Conservation (phyloP, 2,329 filamentous ascomycete species). For the Exophiala aquamarina region DNA sequence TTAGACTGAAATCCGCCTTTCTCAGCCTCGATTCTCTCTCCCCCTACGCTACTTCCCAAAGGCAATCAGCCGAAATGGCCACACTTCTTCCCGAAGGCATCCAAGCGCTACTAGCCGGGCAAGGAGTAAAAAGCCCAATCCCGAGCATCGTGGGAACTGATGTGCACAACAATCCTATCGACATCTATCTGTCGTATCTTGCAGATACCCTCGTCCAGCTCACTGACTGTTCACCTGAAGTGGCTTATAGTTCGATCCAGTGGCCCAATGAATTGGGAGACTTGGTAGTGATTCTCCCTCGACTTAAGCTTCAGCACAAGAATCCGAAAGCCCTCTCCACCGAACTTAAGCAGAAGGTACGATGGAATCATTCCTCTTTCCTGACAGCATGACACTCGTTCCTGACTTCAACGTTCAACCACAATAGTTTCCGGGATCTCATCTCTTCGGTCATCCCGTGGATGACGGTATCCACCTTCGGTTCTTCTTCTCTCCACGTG, state of each 20-base stretch:
- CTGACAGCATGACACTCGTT: neutral
- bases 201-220: constrained; percentile 66
- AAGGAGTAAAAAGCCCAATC: constrained; percentile 25
- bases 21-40: neutral
- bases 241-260: constrained; percentile 73
- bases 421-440: constrained; percentile 65
- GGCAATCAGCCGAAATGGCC: constrained; percentile 5
- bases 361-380: neutral
- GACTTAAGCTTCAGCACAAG: constrained; percentile 72
- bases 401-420: neutral
- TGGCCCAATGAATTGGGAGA: constrained; percentile 87
- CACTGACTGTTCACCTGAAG: constrained; percentile 67
- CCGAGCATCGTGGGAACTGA: constrained; percentile 21
- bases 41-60: neutral
- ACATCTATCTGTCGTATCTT: constrained; percentile 77
- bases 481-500: constrained; percentile 75
- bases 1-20: neutral
- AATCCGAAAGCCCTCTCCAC: constrained; percentile 63
- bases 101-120: constrained; percentile 25
- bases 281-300: constrained; percentile 73
- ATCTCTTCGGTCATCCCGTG: constrained; percentile 69
- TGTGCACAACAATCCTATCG: constrained; percentile 66
- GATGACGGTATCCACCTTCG: constrained; percentile 69
- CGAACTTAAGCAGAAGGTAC: constrained; percentile 38
- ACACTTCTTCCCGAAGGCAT: constrained; percentile 28